Base-by-base conservation (phyloP, 441 rosid species). In the Aleurites moluccanus region DNA sequence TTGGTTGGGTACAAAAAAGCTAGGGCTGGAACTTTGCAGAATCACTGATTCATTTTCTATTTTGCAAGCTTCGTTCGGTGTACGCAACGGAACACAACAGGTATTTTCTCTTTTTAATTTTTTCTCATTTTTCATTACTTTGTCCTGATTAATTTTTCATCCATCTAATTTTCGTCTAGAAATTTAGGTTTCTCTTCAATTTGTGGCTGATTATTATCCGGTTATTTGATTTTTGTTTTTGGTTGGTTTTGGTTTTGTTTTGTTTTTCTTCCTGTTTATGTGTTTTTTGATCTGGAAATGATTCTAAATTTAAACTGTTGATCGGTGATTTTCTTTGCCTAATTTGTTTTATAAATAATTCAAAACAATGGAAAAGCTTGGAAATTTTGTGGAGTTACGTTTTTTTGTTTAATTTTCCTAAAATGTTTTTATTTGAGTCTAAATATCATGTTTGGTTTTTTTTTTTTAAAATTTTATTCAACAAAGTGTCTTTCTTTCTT, bases 21-120 rank as follows among this genome's bases (percentile, higher is more conserved):
- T 70, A 70, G 69, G 75, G 75, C 57, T 56, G n/a, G 59, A 62
- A 47, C 27, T 27, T n/a, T n/a, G n/a, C n/a, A n/a, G n/a, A n/a
- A n/a, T n/a, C n/a, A n/a, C n/a, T n/a, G 15, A 40, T 18, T 68
- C 3, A 25, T 33, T 20, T 69, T 69, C 73, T 33, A 1, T 69
- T 69, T 62, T 52, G 18, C 44, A 28, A 0, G 16, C 33, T 7
- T 50, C 61, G 27, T 52, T 56, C 45, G n/a, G n/a, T n/a, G n/a
- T n/a, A n/a, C n/a, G n/a, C n/a, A n/a, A 53, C 63, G 7, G 56
- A 44, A 9, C 59, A 1, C 23, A n/a, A 21, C 10, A 33, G 53
- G 55, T 47, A 27, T 35, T 53, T 40, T 57, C 4, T 5, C 3
- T 20, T 20, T 14, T 45, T 45, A 2, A 0, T 40, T 66, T 52